These are phyloP conservation scores for Balakata baccata DNA, from an alignment of 345 rosid species.

Conservation along the genomic window DNA sequence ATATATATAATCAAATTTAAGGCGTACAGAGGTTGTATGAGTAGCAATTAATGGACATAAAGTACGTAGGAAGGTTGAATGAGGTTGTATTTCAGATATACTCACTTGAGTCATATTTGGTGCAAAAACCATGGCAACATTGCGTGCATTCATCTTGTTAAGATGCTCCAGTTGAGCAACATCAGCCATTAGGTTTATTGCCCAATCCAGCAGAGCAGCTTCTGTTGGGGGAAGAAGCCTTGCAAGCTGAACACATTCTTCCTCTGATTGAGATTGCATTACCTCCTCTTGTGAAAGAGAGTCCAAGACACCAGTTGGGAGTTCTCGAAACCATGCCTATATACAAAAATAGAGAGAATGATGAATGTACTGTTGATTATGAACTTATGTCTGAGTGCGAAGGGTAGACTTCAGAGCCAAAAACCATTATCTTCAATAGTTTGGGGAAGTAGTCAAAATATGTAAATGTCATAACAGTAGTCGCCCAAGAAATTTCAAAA, in stretches of 20 bases:
- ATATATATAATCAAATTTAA: no score
- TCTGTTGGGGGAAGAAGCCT: constrained; percentile 83
- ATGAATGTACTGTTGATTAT: not conserved
- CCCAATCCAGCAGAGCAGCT: constrained; percentile 89
- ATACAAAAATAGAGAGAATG: not conserved
- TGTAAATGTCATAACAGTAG: not conserved
- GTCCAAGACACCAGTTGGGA: constrained; percentile 88
- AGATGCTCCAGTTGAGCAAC: constrained; percentile 75
- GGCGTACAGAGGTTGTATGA: no score
- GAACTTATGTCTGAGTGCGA: no score
- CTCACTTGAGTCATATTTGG: constrained; percentile 99
- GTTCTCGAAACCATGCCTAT: constrained; percentile 99
- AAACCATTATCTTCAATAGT: not conserved
- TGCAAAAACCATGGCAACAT: constrained; percentile 93
- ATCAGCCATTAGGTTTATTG: constrained; percentile 94
- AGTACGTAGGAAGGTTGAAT: no score
- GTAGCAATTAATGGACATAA: no score
- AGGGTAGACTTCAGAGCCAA: not conserved
- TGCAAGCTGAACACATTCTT: constrained; percentile 76
- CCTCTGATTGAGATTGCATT: constrained; percentile 83
- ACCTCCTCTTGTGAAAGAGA: constrained; percentile 81
- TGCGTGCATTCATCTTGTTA: constrained; percentile 97
- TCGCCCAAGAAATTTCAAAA: not conserved
- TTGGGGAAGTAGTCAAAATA: not conserved
- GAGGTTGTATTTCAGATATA: not conserved